Evolutionary conservation across 306 rosid genomes (phyloP), one percentile per base, ranked within the genome.

Genomic region (Potentilla sterilis): DNA sequence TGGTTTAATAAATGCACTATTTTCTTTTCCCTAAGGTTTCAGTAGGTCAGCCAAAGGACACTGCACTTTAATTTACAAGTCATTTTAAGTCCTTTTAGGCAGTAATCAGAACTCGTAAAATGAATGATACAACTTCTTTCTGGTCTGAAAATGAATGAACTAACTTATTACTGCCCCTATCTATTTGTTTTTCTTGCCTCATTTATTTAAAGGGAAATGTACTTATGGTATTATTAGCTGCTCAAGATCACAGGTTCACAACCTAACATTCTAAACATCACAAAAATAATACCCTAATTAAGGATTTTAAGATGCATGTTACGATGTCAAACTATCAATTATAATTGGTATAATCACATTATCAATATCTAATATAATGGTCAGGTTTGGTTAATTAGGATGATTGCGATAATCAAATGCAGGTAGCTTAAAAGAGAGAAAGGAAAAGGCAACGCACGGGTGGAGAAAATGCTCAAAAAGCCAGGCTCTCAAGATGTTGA

Each of bases 401-500:
- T 62, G 67, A 38, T 21, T 22, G 22, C 1, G 19, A 22, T 12
- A 21, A 54, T 32, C 11, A 58, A 58, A 44, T 42, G 54, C 47
- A 64, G 38, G 47, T 37, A 64, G 69, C 12, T 37, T 9, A 7
- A 37, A 15, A 72, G 58, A 42, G 21, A 21, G 10, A 34, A 40
- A 24, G 9, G 4, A 18, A 74, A 67, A 61, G 68, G 11, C 8
- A 61, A 87, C 96, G 83, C 88, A 95, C 99, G 99, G 99, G 61
- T 96, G 97, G 64, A 96, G 98, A 80, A 96, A 96, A 83, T 96
- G 99, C 84, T 96, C 99, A 58, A 96, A 96, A 76, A 96, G 99
- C 99, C 99, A 96, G 69, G 99, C 98, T 71, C 99, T 83, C 69
- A 96, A 85, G 81, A 96, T 87, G 90, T 87, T 92, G 88, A 96